Percentiles rank a stretch among this genome's conserved stretches.
Evolutionary conservation across 805 yeast genomes (phyloP).

Genomic region (Sungouiella blattae): DNA sequence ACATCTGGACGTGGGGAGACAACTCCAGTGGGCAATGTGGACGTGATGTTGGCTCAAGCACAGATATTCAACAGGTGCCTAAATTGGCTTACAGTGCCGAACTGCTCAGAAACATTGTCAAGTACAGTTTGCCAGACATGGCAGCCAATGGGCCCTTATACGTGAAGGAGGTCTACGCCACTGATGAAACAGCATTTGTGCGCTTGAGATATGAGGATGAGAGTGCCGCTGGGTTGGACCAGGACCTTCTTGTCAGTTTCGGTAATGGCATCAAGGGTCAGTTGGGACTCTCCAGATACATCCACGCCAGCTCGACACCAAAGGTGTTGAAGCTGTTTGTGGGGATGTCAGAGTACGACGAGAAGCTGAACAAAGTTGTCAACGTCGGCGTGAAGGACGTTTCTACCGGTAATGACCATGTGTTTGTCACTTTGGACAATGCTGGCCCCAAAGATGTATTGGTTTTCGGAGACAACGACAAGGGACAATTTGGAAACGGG

Average conservation of each 20-base stretch:
- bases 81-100: constrained; percentile 31
- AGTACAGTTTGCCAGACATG: constrained; percentile 10
- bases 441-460: constrained; percentile 52
- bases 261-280: constrained; percentile 89
- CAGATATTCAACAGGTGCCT: constrained; percentile 72
- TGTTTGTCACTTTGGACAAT: constrained; percentile 54
- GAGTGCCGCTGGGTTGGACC: constrained; percentile 12
- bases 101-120: constrained; percentile 31
- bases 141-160: constrained; percentile 8
- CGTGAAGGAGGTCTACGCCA: constrained; percentile 59
- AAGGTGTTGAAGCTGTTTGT: constrained; percentile 38
- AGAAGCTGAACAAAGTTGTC: constrained; percentile 1
- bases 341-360: constrained; percentile 16
- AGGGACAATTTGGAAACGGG: constrained; percentile 84
- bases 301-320: constrained; percentile 73
- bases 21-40: constrained; percentile 87
- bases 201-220: constrained; percentile 23
- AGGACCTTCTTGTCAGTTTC: constrained; percentile 49
- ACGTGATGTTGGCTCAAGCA: constrained; percentile 57
- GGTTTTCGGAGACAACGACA: constrained; percentile 81
- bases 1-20: constrained; percentile 82
- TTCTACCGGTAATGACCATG: constrained; percentile 65
- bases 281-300: constrained; percentile 71
- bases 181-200: constrained; percentile 52
- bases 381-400: constrained; percentile 34